Percentiles rank a stretch among this genome's conserved stretches.
Evolutionary conservation across 805 yeast species (phyloP).

Genomic region (Myxozyma udenii): DNA sequence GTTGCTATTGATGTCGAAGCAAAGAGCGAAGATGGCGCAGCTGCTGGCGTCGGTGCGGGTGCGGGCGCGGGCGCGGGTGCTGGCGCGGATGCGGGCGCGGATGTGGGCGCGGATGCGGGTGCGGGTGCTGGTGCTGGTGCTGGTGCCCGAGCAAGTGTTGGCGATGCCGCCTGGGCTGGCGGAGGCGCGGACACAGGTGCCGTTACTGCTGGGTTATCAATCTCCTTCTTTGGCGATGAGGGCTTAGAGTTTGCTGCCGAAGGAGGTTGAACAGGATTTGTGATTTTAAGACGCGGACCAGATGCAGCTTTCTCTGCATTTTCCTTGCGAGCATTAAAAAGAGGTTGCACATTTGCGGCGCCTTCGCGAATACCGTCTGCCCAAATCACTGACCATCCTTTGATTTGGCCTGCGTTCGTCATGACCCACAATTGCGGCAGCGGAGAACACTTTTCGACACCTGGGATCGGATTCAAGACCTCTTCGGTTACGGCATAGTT

Average conservation of each 20-base stretch:
- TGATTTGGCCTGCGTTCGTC: slow-evolving; percentile 59
- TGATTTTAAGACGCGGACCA: slow-evolving; percentile 1
- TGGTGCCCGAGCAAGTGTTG: background rate
- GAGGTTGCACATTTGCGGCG: slow-evolving; percentile 3
- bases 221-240: background rate
- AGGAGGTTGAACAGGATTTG: background rate
- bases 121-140: background rate
- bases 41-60: background rate
- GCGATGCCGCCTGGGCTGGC: background rate
- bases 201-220: background rate
- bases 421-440: slow-evolving; percentile 65
- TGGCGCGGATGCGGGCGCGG: background rate
- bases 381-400: slow-evolving; percentile 65
- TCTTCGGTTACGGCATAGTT: slow-evolving; percentile 51
- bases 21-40: background rate
- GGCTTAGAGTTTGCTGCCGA: background rate
- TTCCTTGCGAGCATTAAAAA: background rate
- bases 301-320: slow-evolving; percentile 2
- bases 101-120: background rate
- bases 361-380: slow-evolving; percentile 47
- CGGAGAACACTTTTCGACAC: slow-evolving; percentile 56
- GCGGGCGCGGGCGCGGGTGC: background rate
- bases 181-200: background rate
- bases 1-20: background rate
- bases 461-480: slow-evolving; percentile 54